Base-by-base conservation (phyloP, 805 yeast genomes). In the Tetrapisispora nanseiensis region DNA sequence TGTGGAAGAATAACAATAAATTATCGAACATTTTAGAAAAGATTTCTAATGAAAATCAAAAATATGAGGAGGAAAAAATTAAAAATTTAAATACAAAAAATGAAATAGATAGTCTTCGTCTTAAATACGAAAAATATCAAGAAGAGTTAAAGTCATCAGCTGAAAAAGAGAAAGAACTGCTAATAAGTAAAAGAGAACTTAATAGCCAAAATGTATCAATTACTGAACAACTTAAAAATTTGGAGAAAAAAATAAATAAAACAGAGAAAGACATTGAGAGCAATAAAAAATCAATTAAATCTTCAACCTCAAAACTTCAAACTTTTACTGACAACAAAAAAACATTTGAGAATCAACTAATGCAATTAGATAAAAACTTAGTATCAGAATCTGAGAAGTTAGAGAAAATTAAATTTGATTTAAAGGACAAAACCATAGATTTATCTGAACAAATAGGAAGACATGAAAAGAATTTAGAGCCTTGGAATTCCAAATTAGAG, bases 141-240 rank as follows among this genome's bases (percentile, higher is more conserved):
- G 34, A 40, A 6, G 44, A 51, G 10, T 53, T 69, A 16, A 46
- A 53, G 39, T 44, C 36, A 9, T 47, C 61, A 33, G 68, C 56
- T 30, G 46, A 38, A 4, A 54, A 67, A n/a, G 61, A 66, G 41
- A 55, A 55, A 21, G 37, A 42, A 2, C 43, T 54, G 3, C 3
- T 26, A 2, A n/a, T 20, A 3, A 49, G 62, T 20, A 61, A 67
- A 13, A 51, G 62, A 21, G 46, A 51, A 1, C 57, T 69, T 10
- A 81, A 78, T 49, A 73, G 78, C 40, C 75, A 73, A 15, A 75
- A 70, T 41, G 86, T 85, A 11, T 72, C 89, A 4, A 62, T 76
- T 41, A 89, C 86, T 50, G 97, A 90, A 61, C 82, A 78, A 60
- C 64, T 72, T 41, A 86, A 83, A 61, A 85, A 82, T 57, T 60